Base-by-base conservation (phyloP, 139 green algal genomes). In the Tetradesmus obliquus region DNA sequence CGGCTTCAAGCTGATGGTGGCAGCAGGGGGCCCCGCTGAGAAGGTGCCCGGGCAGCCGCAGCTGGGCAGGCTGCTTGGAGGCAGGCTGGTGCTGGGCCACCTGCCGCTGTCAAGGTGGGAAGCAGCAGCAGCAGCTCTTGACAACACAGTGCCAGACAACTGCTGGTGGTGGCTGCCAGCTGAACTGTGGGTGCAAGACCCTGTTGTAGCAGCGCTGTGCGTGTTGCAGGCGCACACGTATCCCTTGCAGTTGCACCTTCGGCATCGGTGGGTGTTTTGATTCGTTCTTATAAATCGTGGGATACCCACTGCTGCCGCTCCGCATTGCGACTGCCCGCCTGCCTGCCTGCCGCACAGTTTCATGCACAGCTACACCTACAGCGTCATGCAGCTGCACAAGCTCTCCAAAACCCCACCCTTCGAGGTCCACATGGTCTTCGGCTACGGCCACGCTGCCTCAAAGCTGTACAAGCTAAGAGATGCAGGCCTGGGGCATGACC, bases 381-480 rank as follows among this genome's bases (percentile, higher is more conserved):
- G 53, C 54, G 54, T 86, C 5, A 62, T 62, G 81, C 81, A 58
- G 32, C 81, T 86, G 17, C 81, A 86, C 81, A 58, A 86, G 81
- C 81, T 32, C 8, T 54, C 20, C 8, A 19, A 86, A 32, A 60
- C 53, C 3, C 15, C 20, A 8, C 32, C 45, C 1, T 58, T 60
- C 7, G 81, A 86, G 53, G 81, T 86, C 12, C 81, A 86, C 81
- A 62, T 86, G 32, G 81, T 86, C 10, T 86, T 60, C 24, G 81
- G 81, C 17, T 86, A 86, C 53, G 81, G 81, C 22, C 19, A 82
- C 76, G 54, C 3, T 17, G 76, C 53, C n/a, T 55, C 24, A 22
- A 82, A 82, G 76, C 22, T 82, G 20, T 82, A 62, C 54, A 86
- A 86, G 17, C 15, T 86, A 2, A 3, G 81, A 3, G 81, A 86